Conservation (phyloP, 148 eudicot genomes). For the Rhododendron williamsianum region DNA sequence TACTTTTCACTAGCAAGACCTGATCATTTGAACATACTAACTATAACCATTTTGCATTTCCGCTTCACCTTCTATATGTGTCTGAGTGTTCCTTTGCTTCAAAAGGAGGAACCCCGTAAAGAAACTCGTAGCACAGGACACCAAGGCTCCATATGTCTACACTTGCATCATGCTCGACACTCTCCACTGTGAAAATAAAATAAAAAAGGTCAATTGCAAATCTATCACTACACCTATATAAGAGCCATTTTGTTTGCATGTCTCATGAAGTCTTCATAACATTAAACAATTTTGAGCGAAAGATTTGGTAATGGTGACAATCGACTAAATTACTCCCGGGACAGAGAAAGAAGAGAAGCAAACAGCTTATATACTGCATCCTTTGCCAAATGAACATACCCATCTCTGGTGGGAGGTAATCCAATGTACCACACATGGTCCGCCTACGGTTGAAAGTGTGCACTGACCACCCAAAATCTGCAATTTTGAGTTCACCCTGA, state of each 20-base stretch:
- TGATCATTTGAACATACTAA: neutral
- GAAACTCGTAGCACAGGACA: slow-evolving; percentile 80
- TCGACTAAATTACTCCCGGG: neutral
- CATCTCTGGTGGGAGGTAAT: slow-evolving; percentile 99
- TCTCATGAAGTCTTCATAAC: neutral
- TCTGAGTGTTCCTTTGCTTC: slow-evolving; percentile 96
- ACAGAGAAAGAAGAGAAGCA: neutral
- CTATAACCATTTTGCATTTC: neutral
- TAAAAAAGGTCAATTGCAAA: neutral
- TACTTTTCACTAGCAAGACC: neutral
- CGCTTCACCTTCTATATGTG: slow-evolving; percentile 74
- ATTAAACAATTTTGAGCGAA: neutral
- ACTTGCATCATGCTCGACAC: slow-evolving; percentile 88
- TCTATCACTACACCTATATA: neutral
- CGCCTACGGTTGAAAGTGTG: slow-evolving; percentile 90
- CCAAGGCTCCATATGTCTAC: slow-evolving; percentile 99
- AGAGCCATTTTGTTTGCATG: neutral
- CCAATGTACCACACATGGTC: slow-evolving; percentile 97
- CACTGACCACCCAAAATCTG: slow-evolving; percentile 99
- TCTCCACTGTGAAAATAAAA: slow-evolving; percentile 53
- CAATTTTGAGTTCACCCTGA: slow-evolving; percentile 96
- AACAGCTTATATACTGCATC: neutral
- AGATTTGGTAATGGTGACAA: neutral
- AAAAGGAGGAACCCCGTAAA: slow-evolving; percentile 90
- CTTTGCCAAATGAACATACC: slow-evolving; percentile 42